Conservation (phyloP, 2,329 filamentous ascomycete species). For the Monilinia fructicola region DNA sequence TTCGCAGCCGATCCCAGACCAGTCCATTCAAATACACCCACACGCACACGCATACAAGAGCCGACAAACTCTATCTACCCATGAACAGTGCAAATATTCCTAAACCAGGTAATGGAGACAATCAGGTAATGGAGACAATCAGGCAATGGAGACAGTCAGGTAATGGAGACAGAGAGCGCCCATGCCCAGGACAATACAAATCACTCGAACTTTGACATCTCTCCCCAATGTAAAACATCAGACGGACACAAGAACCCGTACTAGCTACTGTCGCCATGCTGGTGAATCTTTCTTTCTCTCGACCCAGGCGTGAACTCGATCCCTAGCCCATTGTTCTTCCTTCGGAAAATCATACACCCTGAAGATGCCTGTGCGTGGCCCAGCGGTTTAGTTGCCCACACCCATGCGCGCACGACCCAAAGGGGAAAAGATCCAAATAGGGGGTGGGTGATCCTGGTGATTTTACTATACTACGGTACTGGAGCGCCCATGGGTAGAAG, state of each 20-base stretch:
- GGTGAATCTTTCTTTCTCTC: conserved; percentile 10
- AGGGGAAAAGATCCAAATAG: conserved; percentile 14
- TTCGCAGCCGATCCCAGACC: not conserved
- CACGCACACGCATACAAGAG: no score
- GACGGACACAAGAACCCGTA: not conserved
- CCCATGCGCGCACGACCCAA: conserved; percentile 17
- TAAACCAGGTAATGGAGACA: no score
- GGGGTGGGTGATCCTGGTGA: conserved; percentile 11
- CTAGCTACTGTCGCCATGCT: no score
- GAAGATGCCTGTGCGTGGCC: conserved; percentile 16
- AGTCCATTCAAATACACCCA: not conserved
- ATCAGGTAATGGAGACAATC: no score
- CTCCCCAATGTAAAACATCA: not conserved
- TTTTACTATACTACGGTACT: not conserved
- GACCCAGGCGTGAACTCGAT: conserved; percentile 9
- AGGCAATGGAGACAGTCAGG: no score
- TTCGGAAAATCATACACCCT: not conserved
- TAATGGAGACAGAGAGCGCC: no score
- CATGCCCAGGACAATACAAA: not conserved
- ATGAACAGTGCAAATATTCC: no score
- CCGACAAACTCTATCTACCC: no score
- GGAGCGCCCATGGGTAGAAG: no score
- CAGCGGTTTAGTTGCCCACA: conserved; percentile 15
- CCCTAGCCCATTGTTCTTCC: conserved; percentile 15
- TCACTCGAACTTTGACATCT: not conserved